Conservation (phyloP, 352 stramenopile genomes). For the Phytophthora melonis region DNA sequence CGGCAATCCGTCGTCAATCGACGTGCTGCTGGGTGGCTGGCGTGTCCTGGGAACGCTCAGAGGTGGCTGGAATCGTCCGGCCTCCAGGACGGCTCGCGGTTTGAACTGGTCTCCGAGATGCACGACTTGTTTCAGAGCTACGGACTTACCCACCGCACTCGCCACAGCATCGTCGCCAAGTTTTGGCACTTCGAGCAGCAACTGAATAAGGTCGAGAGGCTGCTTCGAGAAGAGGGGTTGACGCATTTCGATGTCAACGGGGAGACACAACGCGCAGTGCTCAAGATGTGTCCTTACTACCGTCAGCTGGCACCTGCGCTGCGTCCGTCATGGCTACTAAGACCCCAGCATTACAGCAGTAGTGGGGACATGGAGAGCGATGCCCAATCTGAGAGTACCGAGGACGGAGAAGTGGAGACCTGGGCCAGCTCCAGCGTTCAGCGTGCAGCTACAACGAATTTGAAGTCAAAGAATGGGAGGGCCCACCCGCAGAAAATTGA, state of each 20-base stretch:
- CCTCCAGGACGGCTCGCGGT: not conserved
- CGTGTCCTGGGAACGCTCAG: constrained; percentile 1
- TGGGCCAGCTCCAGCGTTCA: not conserved
- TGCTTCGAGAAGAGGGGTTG: constrained; percentile 10
- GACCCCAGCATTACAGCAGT: not conserved
- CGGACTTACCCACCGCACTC: constrained; percentile 15
- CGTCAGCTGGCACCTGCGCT: constrained; percentile 8
- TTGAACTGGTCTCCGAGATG: constrained; percentile 15
- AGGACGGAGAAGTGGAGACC: not conserved
- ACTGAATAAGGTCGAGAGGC: constrained; percentile 11
- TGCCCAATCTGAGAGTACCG: not conserved
- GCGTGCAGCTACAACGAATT: not conserved
- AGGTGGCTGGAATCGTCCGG: constrained; percentile 6
- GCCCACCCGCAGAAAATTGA: not conserved
- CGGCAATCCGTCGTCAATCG: constrained; percentile 3
- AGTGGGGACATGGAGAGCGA: not conserved
- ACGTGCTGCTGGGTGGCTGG: constrained; percentile 25
- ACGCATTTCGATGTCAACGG: not conserved
- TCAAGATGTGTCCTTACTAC: constrained; percentile 20
- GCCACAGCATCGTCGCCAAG: not conserved
- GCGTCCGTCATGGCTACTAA: not conserved
- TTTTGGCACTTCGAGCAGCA: constrained; percentile 8
- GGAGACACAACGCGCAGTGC: constrained; percentile 8
- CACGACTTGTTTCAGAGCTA: constrained; percentile 9
- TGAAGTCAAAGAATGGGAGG: not conserved